Evolutionary conservation across 176 grass and related monocot species (phyloP), one percentile per base, ranked within the genome.

Genomic region (Oryza rufipogon): DNA sequence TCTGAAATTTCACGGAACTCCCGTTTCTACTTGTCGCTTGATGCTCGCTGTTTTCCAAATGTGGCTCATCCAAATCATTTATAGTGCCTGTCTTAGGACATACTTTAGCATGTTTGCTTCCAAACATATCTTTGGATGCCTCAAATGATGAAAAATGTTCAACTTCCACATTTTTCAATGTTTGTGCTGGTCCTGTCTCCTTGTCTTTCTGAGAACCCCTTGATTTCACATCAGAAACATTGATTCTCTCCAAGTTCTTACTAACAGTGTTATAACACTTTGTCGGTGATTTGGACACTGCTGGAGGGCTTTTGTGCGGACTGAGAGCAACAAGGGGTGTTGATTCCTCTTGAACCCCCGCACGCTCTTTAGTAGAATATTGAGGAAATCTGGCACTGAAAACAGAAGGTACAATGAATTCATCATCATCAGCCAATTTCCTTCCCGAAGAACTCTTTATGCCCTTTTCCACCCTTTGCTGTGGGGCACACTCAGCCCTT

Each of bases 401-500:
- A 49, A 94, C 61, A 0, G 92, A 89, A 64, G 90, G 92, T 76
- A 92, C 95, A 3, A 9, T 85, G 76, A 91, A 94, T 86, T 97
- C 92, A 78, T 97, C 92, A 45, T 87, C 86, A 4, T 94, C 75
- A 12, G 80, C 49, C 76, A 86, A 78, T 48, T 83, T 83, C 68
- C 86, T 91, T 33, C 71, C 58, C 8, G 66, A 69, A 69, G 75
- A 84, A 74, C 12, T 78, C 45, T 81, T 91, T 4, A 20, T 12
- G 72, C 9, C 77, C 1, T 51, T 73, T 48, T 83, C 20, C 20
- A 61, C 84, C 70, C 58, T 83, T 28, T 58, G 79, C 28, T 78
- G 80, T 11, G 79, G 78, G 39, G 46, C 78, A 79, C 84, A 86
- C 16, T 63, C 74, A 7, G 58, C 79, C 2, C 34, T 42, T 13